Evolutionary conservation across 345 rosid species (phyloP).

Genomic region (Nasturtium officinale): DNA sequence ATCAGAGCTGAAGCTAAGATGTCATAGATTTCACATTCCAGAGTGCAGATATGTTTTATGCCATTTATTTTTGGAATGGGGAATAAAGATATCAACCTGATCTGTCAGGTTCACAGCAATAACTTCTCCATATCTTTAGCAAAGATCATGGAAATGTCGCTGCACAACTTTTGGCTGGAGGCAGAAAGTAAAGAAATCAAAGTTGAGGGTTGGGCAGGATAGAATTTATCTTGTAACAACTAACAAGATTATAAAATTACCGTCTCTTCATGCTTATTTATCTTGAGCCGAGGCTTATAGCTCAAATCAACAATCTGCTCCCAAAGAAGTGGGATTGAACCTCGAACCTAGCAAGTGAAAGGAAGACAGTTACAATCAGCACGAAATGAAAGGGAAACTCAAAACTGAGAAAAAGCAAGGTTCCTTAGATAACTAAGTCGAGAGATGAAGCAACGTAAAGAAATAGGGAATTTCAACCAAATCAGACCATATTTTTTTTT

Average conservation of each 20-base stretch:
- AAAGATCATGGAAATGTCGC: constrained; percentile 86
- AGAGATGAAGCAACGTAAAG: not conserved
- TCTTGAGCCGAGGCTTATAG: constrained; percentile 78
- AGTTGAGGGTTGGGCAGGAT: constrained; percentile 13
- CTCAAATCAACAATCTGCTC: constrained; percentile 99
- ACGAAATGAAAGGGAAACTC: not conserved
- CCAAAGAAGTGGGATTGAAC: constrained; percentile 98
- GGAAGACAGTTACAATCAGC: not conserved
- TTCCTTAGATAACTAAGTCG: not conserved
- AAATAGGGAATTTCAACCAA: not conserved
- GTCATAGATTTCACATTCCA: constrained; percentile 12
- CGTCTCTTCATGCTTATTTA: constrained; percentile 67
- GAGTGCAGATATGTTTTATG: not conserved
- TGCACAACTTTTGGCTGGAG: constrained; percentile 77
- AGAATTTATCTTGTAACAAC: constrained; percentile 25
- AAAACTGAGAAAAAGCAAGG: not conserved
- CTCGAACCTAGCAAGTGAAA: constrained; percentile 65
- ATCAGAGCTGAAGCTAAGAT: constrained; percentile 1
- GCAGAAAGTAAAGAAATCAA: constrained; percentile 27
- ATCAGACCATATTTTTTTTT: not conserved
- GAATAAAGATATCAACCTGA: constrained; percentile 53
- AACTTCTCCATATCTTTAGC: constrained; percentile 83
- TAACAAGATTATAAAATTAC: constrained; percentile 49
- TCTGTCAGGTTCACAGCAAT: constrained; percentile 78
- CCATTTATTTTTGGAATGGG: constrained; percentile 19